Percentiles rank a stretch among this genome's conserved stretches.
Conservation (phyloP, 1,284 basidiomycete genomes). For the Takashimella koratensis region DNA sequence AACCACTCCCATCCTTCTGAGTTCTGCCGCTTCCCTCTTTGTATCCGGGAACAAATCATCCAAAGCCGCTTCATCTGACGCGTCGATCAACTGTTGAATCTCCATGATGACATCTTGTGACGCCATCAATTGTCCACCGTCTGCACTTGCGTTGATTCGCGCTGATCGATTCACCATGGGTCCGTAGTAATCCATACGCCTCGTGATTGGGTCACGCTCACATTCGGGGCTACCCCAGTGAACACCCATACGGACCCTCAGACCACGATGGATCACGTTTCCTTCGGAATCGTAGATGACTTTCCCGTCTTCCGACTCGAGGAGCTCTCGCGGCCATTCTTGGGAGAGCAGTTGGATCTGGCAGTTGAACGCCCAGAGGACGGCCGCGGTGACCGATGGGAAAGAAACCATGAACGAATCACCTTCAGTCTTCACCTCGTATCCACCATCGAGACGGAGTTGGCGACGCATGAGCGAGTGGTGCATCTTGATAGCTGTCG, state of each 20-base stretch:
- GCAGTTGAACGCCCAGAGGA: constrained; percentile 89
- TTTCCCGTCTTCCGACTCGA: constrained; percentile 89
- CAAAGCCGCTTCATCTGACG: constrained; percentile 53
- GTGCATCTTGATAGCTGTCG: constrained; percentile 88
- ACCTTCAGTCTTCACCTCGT: constrained; percentile 99
- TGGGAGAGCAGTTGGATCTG: constrained; percentile 82
- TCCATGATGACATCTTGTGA: constrained; percentile 85
- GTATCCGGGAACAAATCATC: constrained; percentile 44
- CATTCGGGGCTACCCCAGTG: constrained; percentile 90
- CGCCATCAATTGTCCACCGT: constrained; percentile 93
- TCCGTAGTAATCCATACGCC: constrained; percentile 97
- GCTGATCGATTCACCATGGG: constrained; percentile 90
- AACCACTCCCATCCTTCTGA: constrained; percentile 67
- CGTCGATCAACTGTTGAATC: constrained; percentile 56
- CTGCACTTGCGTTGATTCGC: constrained; percentile 76
- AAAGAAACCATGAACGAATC: constrained; percentile 99
- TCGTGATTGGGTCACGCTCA: constrained; percentile 88
- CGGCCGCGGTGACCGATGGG: constrained; percentile 76
- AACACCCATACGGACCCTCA: constrained; percentile 96
- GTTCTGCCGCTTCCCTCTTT: constrained; percentile 46
- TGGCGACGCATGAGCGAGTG: constrained; percentile 83
- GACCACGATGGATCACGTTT: constrained; percentile 74
- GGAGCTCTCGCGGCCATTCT: constrained; percentile 89
- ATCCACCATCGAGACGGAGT: constrained; percentile 87
- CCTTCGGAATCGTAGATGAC: constrained; percentile 69